These are phyloP conservation scores for Plectranthus barbatus DNA, from an alignment of 257 asterid genomes.

Conservation along the genomic window DNA sequence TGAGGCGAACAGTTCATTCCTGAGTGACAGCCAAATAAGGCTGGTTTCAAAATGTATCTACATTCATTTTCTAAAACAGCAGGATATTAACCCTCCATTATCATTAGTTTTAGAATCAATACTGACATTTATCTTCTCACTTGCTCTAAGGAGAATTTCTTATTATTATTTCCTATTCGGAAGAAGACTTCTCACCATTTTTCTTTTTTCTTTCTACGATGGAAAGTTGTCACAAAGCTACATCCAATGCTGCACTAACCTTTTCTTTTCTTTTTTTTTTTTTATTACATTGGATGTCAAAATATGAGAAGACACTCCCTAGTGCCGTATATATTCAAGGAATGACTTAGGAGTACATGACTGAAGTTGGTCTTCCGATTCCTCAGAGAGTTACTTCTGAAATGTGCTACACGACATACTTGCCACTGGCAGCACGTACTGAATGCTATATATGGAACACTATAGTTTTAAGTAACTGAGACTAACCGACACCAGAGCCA, in stretches of 20 bases:
- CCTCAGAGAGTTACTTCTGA: not conserved
- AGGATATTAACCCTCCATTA: not conserved
- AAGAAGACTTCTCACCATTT: not conserved
- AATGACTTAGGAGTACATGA: not conserved
- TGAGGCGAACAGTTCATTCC: conserved; percentile 9
- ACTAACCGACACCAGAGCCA: conserved; percentile 95
- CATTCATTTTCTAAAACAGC: not conserved
- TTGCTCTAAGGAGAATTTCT: not conserved
- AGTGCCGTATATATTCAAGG: not conserved
- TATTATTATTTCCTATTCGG: not conserved
- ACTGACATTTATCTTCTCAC: not conserved
- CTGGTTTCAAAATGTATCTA: not conserved
- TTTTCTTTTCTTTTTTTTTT: no score
- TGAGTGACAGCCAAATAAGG: not conserved
- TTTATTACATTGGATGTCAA: not conserved
- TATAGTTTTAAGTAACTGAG: not conserved
- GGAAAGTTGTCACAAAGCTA: not conserved
- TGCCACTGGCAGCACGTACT: not conserved
- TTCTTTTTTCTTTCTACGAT: not conserved
- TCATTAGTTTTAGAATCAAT: not conserved
- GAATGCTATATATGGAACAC: not conserved
- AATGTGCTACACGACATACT: not conserved
- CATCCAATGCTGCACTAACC: not conserved
- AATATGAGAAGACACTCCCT: not conserved
- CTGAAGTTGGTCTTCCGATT: not conserved